Conservation (phyloP, 208 protist species). For the Leishmania tropica region DNA sequence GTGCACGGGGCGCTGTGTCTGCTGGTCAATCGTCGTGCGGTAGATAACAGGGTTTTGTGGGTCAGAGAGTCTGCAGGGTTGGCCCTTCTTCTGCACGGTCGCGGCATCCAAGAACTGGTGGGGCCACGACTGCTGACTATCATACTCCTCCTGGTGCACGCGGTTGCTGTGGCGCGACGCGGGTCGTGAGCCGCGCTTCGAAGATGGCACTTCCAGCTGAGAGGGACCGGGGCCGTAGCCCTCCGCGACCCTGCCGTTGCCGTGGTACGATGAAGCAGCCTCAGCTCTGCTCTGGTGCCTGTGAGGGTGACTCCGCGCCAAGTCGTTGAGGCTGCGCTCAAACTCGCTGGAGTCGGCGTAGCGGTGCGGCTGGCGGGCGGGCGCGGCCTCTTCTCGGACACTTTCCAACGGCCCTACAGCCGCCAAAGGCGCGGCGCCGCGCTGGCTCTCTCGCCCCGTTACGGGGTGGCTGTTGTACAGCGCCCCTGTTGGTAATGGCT, state of each 20-base stretch:
- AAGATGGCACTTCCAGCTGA: not conserved
- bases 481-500: not conserved
- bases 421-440: not conserved
- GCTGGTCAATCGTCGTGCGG: slow-evolving; percentile 15
- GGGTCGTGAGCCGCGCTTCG: slow-evolving; percentile 14
- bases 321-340: slow-evolving; percentile 33
- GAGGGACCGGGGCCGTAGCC: not conserved
- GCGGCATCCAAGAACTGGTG: slow-evolving; percentile 33
- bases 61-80: slow-evolving; percentile 27
- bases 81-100: slow-evolving; percentile 47
- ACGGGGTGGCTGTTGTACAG: slow-evolving; percentile 13
- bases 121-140: slow-evolving; percentile 28
- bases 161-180: slow-evolving; percentile 18
- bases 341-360: slow-evolving; percentile 25
- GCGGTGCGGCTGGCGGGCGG: slow-evolving; percentile 9
- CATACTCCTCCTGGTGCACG: not conserved
- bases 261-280: slow-evolving; percentile 3
- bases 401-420: not conserved
- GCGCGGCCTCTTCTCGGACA: not conserved
- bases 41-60: slow-evolving; percentile 6
- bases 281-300: not conserved
- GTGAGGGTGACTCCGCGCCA: slow-evolving; percentile 2
- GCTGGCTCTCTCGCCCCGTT: slow-evolving; percentile 9
- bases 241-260: not conserved
- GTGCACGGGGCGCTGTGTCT: slow-evolving; percentile 17